Base-by-base conservation (phyloP, 2,329 filamentous ascomycete species). In the Leptoxyphium fumago region DNA sequence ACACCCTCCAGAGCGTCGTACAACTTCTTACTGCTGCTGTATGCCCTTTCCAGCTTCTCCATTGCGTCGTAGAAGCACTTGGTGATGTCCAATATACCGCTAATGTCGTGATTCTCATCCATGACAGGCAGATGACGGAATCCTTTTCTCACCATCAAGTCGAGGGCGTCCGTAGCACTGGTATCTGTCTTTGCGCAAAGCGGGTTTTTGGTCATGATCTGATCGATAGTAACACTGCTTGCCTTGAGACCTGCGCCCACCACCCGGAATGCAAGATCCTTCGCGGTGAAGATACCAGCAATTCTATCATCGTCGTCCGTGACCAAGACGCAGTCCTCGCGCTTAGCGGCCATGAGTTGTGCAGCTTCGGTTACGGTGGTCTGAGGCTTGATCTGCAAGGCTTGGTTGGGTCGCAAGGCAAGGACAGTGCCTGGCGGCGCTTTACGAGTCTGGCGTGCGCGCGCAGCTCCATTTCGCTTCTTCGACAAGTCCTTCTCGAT, bases 41-140 rank as follows among this genome's bases (percentile, higher is more conserved):
- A 98, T 42, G 91, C 91, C 42, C 91, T 82, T 71, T 98, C 91
- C 48, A 98, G 71, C 72, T 98, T 98, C 72, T 98, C 91, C 91
- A 98, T 98, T 38, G 91, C 91, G 67, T 98, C 91, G 67, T 98
- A 98, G 66, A 98, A 98, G 68, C 91, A 98, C 68, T 96, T 98
- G 45, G 91, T 98, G 56, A 98, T 98, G 65, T 98, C 91, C 44
- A 98, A 71, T 53, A 98, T 88, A 70, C 91, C 91, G 7, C 88
- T 94, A 50, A 98, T 98, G 60, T 98, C 89, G 66, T 98, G 91
- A 64, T 98, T 96, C 71, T 98, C 91, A 65, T 98, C 91, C 91
- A 98, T 98, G 52, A 98, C 91, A 2, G 91, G 91, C 60, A 98
- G 66, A 70, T 98, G 91, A 55, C 91, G 80, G 72, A 98, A 98